A percentile compares a stretch with the other conserved stretches of the same genome.
These are phyloP conservation scores for Malus hybrid DNA, from an alignment of 331 rosid genomes.

Conservation along the genomic window DNA sequence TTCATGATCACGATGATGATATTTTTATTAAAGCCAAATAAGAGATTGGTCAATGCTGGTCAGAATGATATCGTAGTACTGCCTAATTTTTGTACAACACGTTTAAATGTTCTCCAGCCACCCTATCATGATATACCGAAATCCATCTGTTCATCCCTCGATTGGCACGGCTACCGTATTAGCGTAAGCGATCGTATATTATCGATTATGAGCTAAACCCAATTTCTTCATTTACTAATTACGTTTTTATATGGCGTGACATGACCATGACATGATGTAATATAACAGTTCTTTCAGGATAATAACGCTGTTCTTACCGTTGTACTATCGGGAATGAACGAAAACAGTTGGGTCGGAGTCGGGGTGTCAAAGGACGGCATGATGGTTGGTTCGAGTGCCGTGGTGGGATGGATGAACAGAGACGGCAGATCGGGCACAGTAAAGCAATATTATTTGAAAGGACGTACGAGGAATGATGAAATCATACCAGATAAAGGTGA, in stretches of 20 bases:
- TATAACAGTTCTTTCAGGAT: neutral
- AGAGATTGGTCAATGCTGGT: neutral
- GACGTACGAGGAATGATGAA: neutral
- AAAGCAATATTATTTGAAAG: neutral
- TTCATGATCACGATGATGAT: neutral
- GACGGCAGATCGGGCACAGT: neutral
- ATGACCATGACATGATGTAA: neutral
- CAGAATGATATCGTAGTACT: neutral
- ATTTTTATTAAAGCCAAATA: neutral
- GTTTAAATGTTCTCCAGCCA: neutral
- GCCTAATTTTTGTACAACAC: neutral
- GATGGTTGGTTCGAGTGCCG: neutral
- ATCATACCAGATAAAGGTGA: neutral
- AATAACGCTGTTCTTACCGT: neutral
- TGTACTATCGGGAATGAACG: neutral
- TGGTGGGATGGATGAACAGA: neutral
- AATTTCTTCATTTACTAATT: neutral
- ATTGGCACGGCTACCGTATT: neutral
- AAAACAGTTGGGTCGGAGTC: neutral
- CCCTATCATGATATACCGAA: neutral
- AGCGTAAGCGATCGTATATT: neutral
- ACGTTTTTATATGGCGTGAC: neutral
- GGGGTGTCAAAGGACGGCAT: neutral
- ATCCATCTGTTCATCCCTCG: neutral
- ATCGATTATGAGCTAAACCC: too few species aligned